Percentiles rank a stretch among this genome's conserved stretches.
phyloP scores from a whole-genome alignment of 2,329 filamentous ascomycete genomes.

The Elsinoe perseae region DNA sequence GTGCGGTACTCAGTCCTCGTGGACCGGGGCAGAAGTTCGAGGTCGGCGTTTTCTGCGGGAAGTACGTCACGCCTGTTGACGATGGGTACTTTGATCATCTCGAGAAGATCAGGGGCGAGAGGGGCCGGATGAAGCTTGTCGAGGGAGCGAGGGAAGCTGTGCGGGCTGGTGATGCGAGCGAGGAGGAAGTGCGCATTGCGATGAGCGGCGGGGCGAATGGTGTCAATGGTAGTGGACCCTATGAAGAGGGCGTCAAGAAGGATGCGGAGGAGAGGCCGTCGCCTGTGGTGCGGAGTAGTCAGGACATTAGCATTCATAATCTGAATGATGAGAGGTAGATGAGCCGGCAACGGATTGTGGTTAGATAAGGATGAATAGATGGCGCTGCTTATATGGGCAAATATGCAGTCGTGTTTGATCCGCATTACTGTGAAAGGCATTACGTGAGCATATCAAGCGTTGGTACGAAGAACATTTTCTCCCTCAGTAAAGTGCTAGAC shows the following conservation, averaged over 20 bases:
- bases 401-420: neutral
- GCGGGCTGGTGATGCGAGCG: constrained; percentile 53
- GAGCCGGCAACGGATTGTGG: neutral
- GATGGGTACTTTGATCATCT: constrained; percentile 77
- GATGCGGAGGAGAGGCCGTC: constrained; percentile 26
- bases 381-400: neutral
- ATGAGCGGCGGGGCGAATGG: constrained; percentile 49
- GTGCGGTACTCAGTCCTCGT: constrained; percentile 60
- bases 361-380: neutral
- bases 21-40: constrained; percentile 63
- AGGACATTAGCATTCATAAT: constrained; percentile 58
- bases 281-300: constrained; percentile 27
- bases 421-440: too few relatives aligned
- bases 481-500: too few relatives aligned
- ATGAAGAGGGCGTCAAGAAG: constrained; percentile 23
- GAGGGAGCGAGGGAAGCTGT: constrained; percentile 59
- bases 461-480: too few relatives aligned
- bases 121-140: constrained; percentile 58
- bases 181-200: constrained; percentile 55
- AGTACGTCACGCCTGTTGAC: constrained; percentile 73
- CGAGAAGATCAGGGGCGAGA: constrained; percentile 62
- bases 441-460: too few relatives aligned
- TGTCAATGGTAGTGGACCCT: constrained; percentile 19
- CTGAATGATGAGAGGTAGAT: constrained; percentile 32
- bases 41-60: constrained; percentile 83